Conservation (phyloP, 495 filamentous ascomycete species). For the Pseudomonodictys pantanalensis region DNA sequence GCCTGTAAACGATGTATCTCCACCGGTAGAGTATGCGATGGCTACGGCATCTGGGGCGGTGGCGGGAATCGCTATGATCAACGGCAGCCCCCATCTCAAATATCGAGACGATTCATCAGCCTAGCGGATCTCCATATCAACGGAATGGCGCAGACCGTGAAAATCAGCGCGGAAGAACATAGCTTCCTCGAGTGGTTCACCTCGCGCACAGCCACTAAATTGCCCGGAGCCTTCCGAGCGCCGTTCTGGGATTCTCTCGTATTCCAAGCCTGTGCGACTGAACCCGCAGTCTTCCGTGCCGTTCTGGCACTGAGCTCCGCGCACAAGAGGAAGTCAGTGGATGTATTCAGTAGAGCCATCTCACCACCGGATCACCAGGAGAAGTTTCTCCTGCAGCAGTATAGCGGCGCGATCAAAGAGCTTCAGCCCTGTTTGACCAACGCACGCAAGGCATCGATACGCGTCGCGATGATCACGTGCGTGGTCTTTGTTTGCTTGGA, state of each 20-base stretch:
- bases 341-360: neutral
- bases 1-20: constrained; percentile 53
- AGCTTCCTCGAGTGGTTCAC: constrained; percentile 46
- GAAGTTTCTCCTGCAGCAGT: constrained; percentile 46
- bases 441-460: constrained; percentile 25
- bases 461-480: constrained; percentile 53
- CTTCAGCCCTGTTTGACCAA: constrained; percentile 40
- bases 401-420: constrained; percentile 46
- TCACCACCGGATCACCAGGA: constrained; percentile 34
- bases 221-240: constrained; percentile 48
- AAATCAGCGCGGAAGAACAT: constrained; percentile 33
- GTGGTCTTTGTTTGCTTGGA: constrained; percentile 58
- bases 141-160: no score
- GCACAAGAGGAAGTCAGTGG: constrained; percentile 35
- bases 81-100: neutral
- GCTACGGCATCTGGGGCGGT: constrained; percentile 53
- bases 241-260: constrained; percentile 50
- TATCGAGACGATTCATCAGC: neutral
- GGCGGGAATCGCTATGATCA: constrained; percentile 40
- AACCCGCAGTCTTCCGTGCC: constrained; percentile 54
- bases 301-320: constrained; percentile 49
- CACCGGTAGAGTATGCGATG: constrained; percentile 42
- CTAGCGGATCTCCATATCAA: no score
- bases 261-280: constrained; percentile 45
- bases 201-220: constrained; percentile 41